Evolutionary conservation across 345 rosid species (phyloP), one percentile per base, ranked within the genome.

Genomic region (Bretschneidera sinensis): DNA sequence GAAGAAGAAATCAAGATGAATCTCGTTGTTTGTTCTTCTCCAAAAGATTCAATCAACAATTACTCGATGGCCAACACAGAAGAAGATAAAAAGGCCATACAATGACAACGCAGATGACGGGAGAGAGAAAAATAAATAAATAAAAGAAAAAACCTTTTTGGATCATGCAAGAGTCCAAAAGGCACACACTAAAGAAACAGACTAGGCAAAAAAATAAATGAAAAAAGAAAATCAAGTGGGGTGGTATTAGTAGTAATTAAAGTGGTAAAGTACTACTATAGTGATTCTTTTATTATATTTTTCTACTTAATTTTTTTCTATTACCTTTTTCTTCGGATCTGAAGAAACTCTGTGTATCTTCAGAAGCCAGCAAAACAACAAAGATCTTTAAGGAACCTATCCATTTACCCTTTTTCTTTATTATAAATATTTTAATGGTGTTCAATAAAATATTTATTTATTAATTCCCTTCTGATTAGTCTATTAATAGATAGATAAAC

Each of bases 301-400:
- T 33, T 48, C 21, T 43, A 13, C 33, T 8, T 43, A 24, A 55
- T n/a, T 45, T 60, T 59, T 53, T 55, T 48, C 49, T 49, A n/a
- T 67, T 20, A 67, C 78, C 84, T 66, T 76, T 81, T 79, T 72
- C 76, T 83, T 79, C 80, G 89, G 87, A 86, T 86, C 89, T 81
- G 87, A 76, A 66, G 73, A 67, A 68, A 60, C 67, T n/a, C n/a
- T 21, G 20, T 61, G 83, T 70, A 54, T 62, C 84, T 76, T 79
- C 61, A 48, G 75, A 74, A 71, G 82, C 80, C 81, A 81, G 79
- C 82, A 74, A 81, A 72, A 76, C 76, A 79, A 81, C 82, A 79
- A 73, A 75, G 76, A 81, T 78, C 63, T 80, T 81, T 70, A 79
- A 73, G 70, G 76, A 68, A 71, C 70, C 77, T 62, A 75, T 71